Conservation (phyloP, 2,329 filamentous ascomycete species). For the Cladophialophora yegresii region DNA sequence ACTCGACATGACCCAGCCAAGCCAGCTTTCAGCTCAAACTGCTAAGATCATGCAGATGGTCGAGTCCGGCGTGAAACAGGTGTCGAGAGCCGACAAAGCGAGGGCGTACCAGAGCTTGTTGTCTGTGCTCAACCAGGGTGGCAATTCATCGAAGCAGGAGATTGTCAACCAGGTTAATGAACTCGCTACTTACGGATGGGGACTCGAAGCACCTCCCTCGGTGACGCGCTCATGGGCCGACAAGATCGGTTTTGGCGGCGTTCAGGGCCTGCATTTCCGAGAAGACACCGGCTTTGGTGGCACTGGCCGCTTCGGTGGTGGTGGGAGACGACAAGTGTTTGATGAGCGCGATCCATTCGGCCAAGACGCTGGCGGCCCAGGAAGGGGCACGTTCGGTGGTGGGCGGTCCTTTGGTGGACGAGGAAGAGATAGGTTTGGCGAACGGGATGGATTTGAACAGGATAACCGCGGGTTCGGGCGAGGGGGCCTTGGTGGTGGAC, state of each 20-base stretch:
- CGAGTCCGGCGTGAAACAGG: conserved; percentile 44
- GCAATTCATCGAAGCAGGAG: conserved; percentile 40
- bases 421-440: conserved; percentile 6
- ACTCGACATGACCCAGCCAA: conserved; percentile 42
- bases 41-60: conserved; percentile 42
- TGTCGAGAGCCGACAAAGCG: conserved; percentile 38
- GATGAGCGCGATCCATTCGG: conserved; percentile 21
- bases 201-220: conserved; percentile 47
- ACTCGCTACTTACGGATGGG: conserved; percentile 52
- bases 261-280: conserved; percentile 37
- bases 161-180: conserved; percentile 51
- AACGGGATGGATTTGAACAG: conserved; percentile 14
- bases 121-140: conserved; percentile 33
- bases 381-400: not conserved
- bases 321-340: conserved; percentile 6
- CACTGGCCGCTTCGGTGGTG: conserved; percentile 5
- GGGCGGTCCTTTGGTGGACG: conserved; percentile 2
- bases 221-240: conserved; percentile 35
- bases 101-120: conserved; percentile 40
- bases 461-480: not conserved
- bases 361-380: conserved; percentile 8
- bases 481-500: conserved; percentile 2
- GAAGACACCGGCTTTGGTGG: conserved; percentile 17
- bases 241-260: conserved; percentile 39
- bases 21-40: conserved; percentile 37